phyloP scores from a whole-genome alignment of 768 basidiomycete genomes.

The Podaxis carcinomalis region DNA sequence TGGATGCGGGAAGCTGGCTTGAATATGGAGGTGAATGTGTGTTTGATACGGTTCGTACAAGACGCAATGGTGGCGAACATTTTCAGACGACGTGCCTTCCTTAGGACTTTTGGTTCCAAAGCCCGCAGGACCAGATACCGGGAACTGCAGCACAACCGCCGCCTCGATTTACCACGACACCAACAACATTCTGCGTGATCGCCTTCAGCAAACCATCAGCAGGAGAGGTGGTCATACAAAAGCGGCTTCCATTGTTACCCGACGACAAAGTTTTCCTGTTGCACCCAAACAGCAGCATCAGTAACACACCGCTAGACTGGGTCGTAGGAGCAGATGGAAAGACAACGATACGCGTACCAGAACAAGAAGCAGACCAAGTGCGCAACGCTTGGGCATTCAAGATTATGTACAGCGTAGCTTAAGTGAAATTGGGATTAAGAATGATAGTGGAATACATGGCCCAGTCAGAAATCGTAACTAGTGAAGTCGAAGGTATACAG shows the following conservation, averaged over 20 bases:
- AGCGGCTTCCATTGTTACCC: constrained; percentile 35
- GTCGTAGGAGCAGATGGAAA: constrained; percentile 23
- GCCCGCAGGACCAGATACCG: constrained; percentile 28
- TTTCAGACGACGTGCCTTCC: not conserved
- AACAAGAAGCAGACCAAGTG: constrained; percentile 13
- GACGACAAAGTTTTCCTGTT: constrained; percentile 42
- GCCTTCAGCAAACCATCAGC: constrained; percentile 32
- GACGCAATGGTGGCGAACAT: not conserved
- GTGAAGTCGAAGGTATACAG: constrained; percentile 38
- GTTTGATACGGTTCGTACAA: constrained; percentile 42
- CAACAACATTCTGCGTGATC: constrained; percentile 47
- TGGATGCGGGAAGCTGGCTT: constrained; percentile 50
- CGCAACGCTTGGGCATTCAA: constrained; percentile 24
- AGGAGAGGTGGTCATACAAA: constrained; percentile 31
- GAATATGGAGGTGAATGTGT: constrained; percentile 46
- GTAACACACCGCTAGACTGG: constrained; percentile 1
- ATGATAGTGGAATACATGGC: not conserved
- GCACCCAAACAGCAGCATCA: constrained; percentile 19
- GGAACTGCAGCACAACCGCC: constrained; percentile 13
- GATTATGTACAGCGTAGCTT: constrained; percentile 13
- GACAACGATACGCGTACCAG: constrained; percentile 22
- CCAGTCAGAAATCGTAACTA: not conserved
- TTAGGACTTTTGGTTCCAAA: constrained; percentile 46
- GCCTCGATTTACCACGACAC: constrained; percentile 45
- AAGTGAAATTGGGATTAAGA: not conserved